Conservation (phyloP, 345 rosid genomes). For the Pistacia atlantica region DNA sequence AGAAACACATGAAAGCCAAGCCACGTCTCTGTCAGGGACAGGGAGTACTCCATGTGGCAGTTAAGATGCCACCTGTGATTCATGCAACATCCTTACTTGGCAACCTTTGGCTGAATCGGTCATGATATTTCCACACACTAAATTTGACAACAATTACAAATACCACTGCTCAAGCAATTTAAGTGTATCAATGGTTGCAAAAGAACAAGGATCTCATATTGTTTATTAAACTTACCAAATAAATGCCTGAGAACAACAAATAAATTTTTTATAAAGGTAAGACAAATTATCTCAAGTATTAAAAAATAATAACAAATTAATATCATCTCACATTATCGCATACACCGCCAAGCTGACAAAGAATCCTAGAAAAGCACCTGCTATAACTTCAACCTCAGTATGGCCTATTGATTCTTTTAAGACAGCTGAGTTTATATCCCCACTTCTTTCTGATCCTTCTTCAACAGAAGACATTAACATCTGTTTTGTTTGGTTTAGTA, state of each 20-base stretch:
- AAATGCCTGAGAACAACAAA: no score
- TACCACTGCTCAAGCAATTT: no score
- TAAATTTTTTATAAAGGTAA: no score
- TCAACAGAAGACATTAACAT: constrained; percentile 5
- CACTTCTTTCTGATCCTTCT: constrained; percentile 23
- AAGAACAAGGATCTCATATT: no score
- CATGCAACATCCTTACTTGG: not conserved
- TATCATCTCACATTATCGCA: constrained; percentile 20
- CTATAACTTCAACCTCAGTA: constrained; percentile 80
- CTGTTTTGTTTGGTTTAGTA: constrained; percentile 19
- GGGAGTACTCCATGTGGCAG: not conserved
- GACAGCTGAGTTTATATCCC: not conserved
- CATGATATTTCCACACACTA: no score
- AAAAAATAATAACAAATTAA: not conserved
- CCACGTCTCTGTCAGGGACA: constrained; percentile 3
- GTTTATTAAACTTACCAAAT: no score
- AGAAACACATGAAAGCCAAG: not conserved
- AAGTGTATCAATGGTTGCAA: no score
- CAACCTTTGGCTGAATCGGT: not conserved
- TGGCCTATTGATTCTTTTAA: constrained; percentile 89
- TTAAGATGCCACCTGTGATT: not conserved
- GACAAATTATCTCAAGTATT: not conserved
- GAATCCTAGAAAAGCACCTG: constrained; percentile 78
- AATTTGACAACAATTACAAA: no score
- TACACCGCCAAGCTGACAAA: constrained; percentile 54